Evolutionary conservation across 2,329 filamentous ascomycete genomes (phyloP).

Genomic region (Botrytis pseudocinerea): DNA sequence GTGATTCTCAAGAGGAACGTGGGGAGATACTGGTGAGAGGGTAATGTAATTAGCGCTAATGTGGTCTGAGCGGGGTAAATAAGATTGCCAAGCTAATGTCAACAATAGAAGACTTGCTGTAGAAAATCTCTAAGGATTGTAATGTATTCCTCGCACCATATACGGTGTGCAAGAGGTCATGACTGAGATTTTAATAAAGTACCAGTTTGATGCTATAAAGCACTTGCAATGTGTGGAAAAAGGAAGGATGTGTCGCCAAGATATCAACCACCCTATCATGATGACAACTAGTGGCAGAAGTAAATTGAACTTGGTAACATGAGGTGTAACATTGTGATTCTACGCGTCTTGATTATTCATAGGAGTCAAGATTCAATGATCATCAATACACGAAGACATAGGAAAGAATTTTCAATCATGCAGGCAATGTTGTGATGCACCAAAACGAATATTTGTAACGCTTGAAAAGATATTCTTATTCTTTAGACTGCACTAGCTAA

Average conservation of each 20-base stretch:
- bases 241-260: background rate
- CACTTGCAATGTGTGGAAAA: background rate
- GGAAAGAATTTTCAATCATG: background rate
- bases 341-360: too few relatives aligned
- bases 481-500: constrained; percentile 21
- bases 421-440: background rate
- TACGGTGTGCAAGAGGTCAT: background rate
- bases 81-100: background rate
- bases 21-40: background rate
- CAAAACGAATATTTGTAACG: background rate
- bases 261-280: background rate
- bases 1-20: background rate
- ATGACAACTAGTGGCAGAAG: too few relatives aligned
- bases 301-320: background rate
- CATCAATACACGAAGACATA: background rate
- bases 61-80: background rate
- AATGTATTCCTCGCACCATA: background rate
- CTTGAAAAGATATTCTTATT: constrained; percentile 19
- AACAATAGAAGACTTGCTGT: background rate
- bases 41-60: background rate
- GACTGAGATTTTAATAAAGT: background rate
- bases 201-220: background rate
- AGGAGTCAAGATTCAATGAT: background rate
- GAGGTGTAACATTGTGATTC: too few relatives aligned
- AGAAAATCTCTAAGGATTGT: background rate